Conservation (phyloP, 2,329 filamentous ascomycete species). For the Fusarium tanahbumbuense region DNA sequence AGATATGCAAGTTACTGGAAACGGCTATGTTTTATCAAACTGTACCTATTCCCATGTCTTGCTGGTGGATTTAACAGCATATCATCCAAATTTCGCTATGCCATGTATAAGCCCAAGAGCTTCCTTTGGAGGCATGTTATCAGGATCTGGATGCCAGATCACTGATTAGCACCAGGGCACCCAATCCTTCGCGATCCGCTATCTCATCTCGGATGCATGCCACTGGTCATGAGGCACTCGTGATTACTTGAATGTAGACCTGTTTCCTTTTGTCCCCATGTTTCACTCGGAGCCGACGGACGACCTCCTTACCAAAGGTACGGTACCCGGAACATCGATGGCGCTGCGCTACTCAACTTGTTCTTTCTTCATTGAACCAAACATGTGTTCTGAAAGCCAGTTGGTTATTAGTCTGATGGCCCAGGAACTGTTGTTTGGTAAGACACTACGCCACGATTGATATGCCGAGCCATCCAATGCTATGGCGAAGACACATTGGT, state of each 20-base stretch:
- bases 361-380: neutral
- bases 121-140: neutral
- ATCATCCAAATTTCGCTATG: neutral
- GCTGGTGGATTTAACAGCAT: conserved; percentile 15
- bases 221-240: neutral
- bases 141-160: conserved; percentile 1
- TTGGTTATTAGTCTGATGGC: neutral
- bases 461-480: neutral
- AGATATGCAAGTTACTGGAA: conserved; percentile 41
- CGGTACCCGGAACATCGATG: conserved; percentile 19
- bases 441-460: neutral
- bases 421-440: conserved; percentile 8
- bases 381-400: neutral
- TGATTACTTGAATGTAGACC: neutral
- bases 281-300: conserved; percentile 31
- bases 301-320: conserved; percentile 24
- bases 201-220: conserved; percentile 5
- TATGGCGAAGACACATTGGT: conserved; percentile 8
- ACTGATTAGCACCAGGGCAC: conserved; percentile 6
- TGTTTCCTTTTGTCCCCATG: conserved; percentile 15
- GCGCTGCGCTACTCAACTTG: conserved; percentile 14
- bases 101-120: neutral
- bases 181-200: neutral
- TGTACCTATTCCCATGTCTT: conserved; percentile 2
- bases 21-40: conserved; percentile 13